A percentile compares a stretch with the other conserved stretches of the same genome.
phyloP scores from a whole-genome alignment of 2,329 filamentous ascomycete species.

The Helicocarpus griseus region DNA sequence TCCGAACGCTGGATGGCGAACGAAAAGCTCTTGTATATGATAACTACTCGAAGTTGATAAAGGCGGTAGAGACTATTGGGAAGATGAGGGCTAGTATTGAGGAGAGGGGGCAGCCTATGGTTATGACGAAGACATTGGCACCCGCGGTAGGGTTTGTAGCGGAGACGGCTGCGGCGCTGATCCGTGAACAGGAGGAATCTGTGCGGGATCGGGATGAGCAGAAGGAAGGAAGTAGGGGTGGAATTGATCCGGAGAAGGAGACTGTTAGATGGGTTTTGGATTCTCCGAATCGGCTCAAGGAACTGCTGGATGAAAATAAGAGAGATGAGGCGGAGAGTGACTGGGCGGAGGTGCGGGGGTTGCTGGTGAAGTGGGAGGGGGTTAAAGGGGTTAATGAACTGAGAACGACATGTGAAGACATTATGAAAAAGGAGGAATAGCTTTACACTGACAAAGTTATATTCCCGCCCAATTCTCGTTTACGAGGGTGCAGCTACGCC shows the following conservation, averaged over 20 bases:
- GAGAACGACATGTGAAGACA: conserved; percentile 28
- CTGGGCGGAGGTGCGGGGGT: conserved; percentile 30
- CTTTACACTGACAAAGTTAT: conserved; percentile 5
- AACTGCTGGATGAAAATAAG: conserved; percentile 28
- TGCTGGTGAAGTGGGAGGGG: conserved; percentile 34
- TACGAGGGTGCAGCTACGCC: not conserved
- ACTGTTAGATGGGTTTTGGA: conserved; percentile 38
- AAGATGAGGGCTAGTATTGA: conserved; percentile 48
- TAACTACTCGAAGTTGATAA: conserved; percentile 94
- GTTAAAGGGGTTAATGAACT: conserved; percentile 36
- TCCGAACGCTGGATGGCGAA: conserved; percentile 84
- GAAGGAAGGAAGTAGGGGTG: conserved; percentile 14
- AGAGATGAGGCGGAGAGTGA: conserved; percentile 32
- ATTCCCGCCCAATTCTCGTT: too few species aligned
- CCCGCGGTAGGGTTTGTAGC: conserved; percentile 36
- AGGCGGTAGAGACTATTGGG: conserved; percentile 91
- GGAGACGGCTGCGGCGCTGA: conserved; percentile 32
- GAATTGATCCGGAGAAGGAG: conserved; percentile 26
- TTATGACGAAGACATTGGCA: conserved; percentile 35
- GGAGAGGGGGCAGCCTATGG: conserved; percentile 34
- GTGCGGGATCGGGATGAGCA: conserved; percentile 19
- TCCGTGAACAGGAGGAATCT: conserved; percentile 30
- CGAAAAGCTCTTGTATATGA: conserved; percentile 96
- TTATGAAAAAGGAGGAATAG: conserved; percentile 21
- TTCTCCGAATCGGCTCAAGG: conserved; percentile 29